Conservation (phyloP, 2,329 filamentous ascomycete genomes). For the Trichophyton rubrum region DNA sequence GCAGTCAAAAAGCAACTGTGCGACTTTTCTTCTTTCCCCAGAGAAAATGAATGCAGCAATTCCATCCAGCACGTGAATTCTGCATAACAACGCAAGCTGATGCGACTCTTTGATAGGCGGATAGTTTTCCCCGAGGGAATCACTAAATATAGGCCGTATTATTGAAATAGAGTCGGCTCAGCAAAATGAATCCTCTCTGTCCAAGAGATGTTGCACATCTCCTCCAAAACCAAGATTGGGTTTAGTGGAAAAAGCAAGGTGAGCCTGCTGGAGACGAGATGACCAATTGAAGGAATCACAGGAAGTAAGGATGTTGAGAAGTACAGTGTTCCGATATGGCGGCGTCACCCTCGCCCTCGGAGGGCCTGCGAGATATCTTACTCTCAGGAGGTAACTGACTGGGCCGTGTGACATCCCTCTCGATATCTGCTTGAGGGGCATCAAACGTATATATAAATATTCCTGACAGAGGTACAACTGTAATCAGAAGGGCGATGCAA, state of each 20-base stretch:
- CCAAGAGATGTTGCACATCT: background rate
- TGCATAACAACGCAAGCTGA: background rate
- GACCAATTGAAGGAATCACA: background rate
- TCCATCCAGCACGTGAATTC: background rate
- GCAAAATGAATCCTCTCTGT: background rate
- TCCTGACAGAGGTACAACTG: background rate
- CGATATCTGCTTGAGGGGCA: background rate
- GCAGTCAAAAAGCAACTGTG: background rate
- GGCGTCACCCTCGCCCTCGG: background rate
- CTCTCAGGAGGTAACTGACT: background rate
- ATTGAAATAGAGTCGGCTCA: background rate
- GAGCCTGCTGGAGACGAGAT: background rate
- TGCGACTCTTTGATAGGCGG: background rate
- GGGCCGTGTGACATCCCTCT: background rate
- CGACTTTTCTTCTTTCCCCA: background rate
- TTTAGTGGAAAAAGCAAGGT: constrained; percentile 1
- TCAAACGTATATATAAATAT: background rate
- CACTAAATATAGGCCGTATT: constrained; percentile 2
- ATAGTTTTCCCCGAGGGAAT: background rate
- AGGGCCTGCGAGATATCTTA: background rate
- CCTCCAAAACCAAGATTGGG: constrained; percentile 1
- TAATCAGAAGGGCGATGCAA: background rate
- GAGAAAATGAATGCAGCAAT: background rate
- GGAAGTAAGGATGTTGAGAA: background rate
- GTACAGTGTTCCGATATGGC: background rate